These are phyloP conservation scores for Phytophthora megakarya DNA, from an alignment of 352 stramenopile species.

Conservation along the genomic window DNA sequence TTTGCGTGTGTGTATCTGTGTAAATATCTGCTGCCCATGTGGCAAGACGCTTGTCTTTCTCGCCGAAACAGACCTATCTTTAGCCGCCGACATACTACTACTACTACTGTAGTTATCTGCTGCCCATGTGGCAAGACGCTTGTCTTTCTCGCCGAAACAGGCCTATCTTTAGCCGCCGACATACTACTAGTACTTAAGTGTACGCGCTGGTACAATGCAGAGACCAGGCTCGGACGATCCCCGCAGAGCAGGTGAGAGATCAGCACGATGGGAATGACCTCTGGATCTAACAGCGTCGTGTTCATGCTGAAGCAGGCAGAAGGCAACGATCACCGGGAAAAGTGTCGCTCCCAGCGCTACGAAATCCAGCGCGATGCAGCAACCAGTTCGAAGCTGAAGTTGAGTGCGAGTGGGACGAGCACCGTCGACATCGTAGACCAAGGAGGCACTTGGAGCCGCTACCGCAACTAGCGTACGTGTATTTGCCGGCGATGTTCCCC, in stretches of 20 bases:
- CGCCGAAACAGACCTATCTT: constrained; percentile 27
- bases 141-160: constrained; percentile 27
- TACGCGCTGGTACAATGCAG: constrained; percentile 7
- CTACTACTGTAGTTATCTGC: no score
- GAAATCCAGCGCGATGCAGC: constrained; percentile 12
- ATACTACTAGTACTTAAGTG: constrained; percentile 20
- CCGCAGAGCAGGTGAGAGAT: constrained; percentile 26
- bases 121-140: not conserved
- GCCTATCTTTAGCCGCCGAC: constrained; percentile 34
- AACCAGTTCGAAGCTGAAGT: constrained; percentile 28
- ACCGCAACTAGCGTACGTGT: constrained; percentile 26
- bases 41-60: constrained; percentile 19
- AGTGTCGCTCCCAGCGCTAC: constrained; percentile 22
- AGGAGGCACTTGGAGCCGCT: constrained; percentile 2
- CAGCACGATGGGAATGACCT: constrained; percentile 25
- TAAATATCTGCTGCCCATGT: no score
- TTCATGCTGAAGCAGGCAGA: constrained; percentile 7
- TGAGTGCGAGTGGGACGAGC: constrained; percentile 9
- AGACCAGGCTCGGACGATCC: constrained; percentile 8
- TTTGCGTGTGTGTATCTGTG: not conserved
- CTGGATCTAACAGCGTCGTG: constrained; percentile 21
- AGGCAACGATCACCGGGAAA: constrained; percentile 7
- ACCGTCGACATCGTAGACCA: constrained; percentile 15
- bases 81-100: constrained; percentile 25
- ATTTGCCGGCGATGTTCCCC: constrained; percentile 21